Evolutionary conservation across 345 rosid genomes (phyloP).

Genomic region (Erodium maritimum): DNA sequence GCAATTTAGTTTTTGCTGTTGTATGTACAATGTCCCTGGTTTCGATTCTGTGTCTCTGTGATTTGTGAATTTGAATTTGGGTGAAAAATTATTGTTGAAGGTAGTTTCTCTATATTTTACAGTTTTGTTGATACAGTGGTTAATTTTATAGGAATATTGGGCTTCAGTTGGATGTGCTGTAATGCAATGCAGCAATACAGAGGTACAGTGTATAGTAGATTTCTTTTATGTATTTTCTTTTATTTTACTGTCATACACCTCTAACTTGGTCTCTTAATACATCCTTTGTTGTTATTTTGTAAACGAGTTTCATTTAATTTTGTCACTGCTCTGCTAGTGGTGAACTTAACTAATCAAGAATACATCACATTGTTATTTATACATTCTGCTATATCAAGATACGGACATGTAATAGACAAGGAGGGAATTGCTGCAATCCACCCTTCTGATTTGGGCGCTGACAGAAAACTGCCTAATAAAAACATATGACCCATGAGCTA

Average conservation of each 20-base stretch:
- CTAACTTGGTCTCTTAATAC: background rate
- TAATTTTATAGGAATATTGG: slow-evolving; percentile 70
- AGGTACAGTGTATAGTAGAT: slow-evolving; percentile 29
- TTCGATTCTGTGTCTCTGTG: background rate
- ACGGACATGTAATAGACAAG: background rate
- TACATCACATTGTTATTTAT: background rate
- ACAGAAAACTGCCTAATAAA: no score
- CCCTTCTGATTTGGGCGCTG: no score
- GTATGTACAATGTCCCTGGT: background rate
- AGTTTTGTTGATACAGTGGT: background rate
- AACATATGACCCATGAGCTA: no score
- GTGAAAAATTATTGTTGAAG: background rate
- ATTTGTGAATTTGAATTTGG: background rate
- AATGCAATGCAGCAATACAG: slow-evolving; percentile 97
- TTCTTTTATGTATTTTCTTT: background rate
- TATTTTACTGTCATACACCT: background rate
- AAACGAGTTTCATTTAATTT: no score
- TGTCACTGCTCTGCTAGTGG: background rate
- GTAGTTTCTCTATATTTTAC: background rate
- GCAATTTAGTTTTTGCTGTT: background rate
- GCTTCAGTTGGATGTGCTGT: slow-evolving; percentile 93
- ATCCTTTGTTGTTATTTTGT: background rate
- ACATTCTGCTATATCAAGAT: background rate
- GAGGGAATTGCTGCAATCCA: no score
- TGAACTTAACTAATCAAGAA: background rate